A percentile compares a stretch with the other conserved stretches of the same genome.
Conservation (phyloP, 2,329 filamentous ascomycete genomes). For the Ophiostoma sp. region DNA sequence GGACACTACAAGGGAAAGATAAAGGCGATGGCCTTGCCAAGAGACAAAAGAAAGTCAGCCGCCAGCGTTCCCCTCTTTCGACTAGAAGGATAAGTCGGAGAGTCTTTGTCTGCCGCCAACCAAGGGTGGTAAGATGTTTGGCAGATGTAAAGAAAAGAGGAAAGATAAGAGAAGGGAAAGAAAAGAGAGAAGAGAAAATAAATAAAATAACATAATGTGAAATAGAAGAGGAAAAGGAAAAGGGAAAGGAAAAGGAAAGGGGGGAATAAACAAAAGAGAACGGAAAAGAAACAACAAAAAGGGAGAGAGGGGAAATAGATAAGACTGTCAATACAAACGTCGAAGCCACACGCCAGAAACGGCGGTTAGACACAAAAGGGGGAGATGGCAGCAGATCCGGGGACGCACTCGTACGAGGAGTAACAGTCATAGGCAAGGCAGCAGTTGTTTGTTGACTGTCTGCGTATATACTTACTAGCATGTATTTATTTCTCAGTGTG, state of each 20-base stretch:
- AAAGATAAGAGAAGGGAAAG: not conserved
- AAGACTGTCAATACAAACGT: not conserved
- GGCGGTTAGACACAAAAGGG: not conserved
- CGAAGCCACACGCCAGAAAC: not conserved
- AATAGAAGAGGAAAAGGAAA: no score
- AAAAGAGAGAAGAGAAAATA: not conserved
- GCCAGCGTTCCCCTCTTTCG: constrained; percentile 3
- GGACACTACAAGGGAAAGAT: not conserved
- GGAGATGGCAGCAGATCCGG: not conserved
- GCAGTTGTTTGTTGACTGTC: not conserved
- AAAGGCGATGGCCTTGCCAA: not conserved
- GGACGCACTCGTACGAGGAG: not conserved
- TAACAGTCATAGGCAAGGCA: not conserved
- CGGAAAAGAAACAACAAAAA: not conserved
- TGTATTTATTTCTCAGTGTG: not conserved
- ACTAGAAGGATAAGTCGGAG: not conserved
- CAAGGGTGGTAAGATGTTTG: not conserved
- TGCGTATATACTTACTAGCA: not conserved
- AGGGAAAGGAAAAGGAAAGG: no score
- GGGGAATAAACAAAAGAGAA: not conserved
- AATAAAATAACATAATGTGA: no score
- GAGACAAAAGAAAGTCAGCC: not conserved
- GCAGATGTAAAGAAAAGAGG: not conserved
- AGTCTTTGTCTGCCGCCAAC: constrained; percentile 7
- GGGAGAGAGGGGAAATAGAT: not conserved